These are phyloP conservation scores for Aspergillus japonicus DNA, from an alignment of 2,329 filamentous ascomycete species.

Conservation along the genomic window DNA sequence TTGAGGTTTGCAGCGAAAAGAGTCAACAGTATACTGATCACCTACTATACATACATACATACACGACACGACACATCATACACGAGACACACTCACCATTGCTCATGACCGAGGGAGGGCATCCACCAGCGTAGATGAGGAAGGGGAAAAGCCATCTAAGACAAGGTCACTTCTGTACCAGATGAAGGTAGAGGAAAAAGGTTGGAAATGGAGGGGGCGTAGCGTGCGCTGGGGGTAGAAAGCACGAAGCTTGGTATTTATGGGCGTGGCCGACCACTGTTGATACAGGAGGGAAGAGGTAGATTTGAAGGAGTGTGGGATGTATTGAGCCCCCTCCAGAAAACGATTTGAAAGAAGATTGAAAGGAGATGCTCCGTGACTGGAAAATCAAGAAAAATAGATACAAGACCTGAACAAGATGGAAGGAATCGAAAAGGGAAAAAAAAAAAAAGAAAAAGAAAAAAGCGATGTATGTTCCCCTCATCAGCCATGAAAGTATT, in stretches of 20 bases:
- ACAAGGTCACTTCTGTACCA: not conserved
- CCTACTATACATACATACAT: constrained; percentile 30
- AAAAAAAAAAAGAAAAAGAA: constrained; percentile 17
- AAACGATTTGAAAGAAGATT: constrained; percentile 13
- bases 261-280: not conserved
- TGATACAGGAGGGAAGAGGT: constrained; percentile 15
- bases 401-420: constrained; percentile 27
- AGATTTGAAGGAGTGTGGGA: not conserved
- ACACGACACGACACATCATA: constrained; percentile 15
- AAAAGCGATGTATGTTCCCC: constrained; percentile 15
- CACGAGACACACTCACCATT: not conserved
- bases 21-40: constrained; percentile 12
- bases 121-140: not conserved
- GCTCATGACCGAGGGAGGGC: not conserved
- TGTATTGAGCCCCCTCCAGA: not conserved
- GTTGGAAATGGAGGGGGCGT: not conserved
- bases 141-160: not conserved
- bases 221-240: constrained; percentile 8
- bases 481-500: constrained; percentile 11
- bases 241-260: not conserved
- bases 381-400: constrained; percentile 14
- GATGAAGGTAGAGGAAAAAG: not conserved
- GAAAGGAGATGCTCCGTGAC: constrained; percentile 29
- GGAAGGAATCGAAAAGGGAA: constrained; percentile 9
- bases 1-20: not conserved